phyloP scores from a whole-genome alignment of 805 yeast species.

The Torulaspora gathmanii region DNA sequence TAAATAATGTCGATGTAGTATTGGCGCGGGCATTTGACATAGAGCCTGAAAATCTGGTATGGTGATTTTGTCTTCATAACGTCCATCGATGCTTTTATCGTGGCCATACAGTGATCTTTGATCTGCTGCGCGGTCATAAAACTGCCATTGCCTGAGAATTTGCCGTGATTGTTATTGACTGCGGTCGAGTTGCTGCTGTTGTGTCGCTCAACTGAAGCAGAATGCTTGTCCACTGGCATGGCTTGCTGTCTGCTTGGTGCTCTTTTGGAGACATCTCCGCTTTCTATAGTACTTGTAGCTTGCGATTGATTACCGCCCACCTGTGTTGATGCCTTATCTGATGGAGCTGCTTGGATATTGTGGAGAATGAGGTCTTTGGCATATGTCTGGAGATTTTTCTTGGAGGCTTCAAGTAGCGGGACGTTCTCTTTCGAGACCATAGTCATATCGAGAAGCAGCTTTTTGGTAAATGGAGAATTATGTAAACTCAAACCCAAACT shows the following conservation, averaged over 20 bases:
- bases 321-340: not conserved
- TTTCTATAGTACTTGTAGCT: not conserved
- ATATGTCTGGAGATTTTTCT: slow-evolving; percentile 10
- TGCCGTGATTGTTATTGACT: not conserved
- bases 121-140: slow-evolving; percentile 32
- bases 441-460: slow-evolving; percentile 20
- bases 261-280: not conserved
- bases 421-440: slow-evolving; percentile 13
- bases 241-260: slow-evolving; percentile 2
- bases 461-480: slow-evolving; percentile 18
- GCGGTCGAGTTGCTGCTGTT: not conserved
- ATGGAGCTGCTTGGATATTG: slow-evolving; percentile 1
- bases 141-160: slow-evolving; percentile 7
- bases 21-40: slow-evolving; percentile 33
- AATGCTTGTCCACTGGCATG: not conserved
- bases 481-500: slow-evolving; percentile 9
- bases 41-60: slow-evolving; percentile 33
- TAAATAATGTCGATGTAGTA: slow-evolving; percentile 26
- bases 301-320: not conserved
- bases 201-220: not conserved
- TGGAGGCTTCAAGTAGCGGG: slow-evolving; percentile 19
- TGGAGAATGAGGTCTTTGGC: slow-evolving; percentile 11
- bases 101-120: slow-evolving; percentile 30
- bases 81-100: slow-evolving; percentile 28
- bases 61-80: slow-evolving; percentile 27